These are phyloP conservation scores for Herpetospermum pedunculosum DNA, from an alignment of 306 rosid species.

Conservation along the genomic window DNA sequence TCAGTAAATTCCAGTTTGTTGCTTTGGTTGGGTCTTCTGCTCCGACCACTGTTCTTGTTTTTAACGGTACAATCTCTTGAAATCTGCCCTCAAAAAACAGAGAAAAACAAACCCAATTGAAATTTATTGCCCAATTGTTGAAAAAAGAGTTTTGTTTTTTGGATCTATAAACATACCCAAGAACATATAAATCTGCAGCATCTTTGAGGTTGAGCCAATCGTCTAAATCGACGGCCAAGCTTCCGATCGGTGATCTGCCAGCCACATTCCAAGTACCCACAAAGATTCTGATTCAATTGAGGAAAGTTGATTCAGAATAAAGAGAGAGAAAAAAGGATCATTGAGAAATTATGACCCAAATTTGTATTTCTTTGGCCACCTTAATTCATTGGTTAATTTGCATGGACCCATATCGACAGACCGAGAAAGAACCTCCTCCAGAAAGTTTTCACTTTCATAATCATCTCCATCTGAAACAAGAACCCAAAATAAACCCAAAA, in stretches of 20 bases:
- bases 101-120: neutral
- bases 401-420: conserved; percentile 51
- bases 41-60: conserved; percentile 67
- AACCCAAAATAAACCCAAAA: neutral
- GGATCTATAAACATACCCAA: conserved; percentile 51
- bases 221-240: conserved; percentile 76
- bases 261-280: conserved; percentile 96
- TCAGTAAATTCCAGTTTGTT: conserved; percentile 68
- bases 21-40: conserved; percentile 66
- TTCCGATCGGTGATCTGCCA: conserved; percentile 69
- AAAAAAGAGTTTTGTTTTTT: neutral
- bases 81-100: conserved; percentile 32
- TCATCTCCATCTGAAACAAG: conserved; percentile 37
- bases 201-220: conserved; percentile 82
- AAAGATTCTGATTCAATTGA: conserved; percentile 46
- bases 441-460: conserved; percentile 29
- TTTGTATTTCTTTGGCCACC: conserved; percentile 23
- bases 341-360: neutral
- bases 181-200: conserved; percentile 78
- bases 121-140: neutral
- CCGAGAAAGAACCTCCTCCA: conserved; percentile 23
- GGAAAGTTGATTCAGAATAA: neutral
- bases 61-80: conserved; percentile 89
- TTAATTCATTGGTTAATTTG: conserved; percentile 51
- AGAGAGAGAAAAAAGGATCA: neutral